Percentiles rank a stretch among this genome's conserved stretches.
Conservation (phyloP, 202 grass and related monocot genomes). For the Eragrostis tef region DNA sequence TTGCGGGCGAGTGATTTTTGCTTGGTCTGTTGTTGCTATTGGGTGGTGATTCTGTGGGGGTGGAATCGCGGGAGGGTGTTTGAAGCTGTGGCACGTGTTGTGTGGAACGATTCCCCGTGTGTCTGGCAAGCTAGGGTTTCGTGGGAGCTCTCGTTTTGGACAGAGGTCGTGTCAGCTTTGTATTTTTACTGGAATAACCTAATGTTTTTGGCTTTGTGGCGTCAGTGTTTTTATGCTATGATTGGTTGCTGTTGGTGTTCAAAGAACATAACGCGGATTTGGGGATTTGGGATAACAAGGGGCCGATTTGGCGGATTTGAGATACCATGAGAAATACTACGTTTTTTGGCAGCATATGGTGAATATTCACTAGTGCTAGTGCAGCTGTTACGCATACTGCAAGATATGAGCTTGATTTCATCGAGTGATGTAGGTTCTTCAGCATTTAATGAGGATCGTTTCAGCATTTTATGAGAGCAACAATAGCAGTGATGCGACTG, state of each 20-base stretch:
- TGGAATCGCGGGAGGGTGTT: conserved; percentile 7
- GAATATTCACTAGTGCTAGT: conserved; percentile 20
- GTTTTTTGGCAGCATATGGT: not conserved
- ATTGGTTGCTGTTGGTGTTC: not conserved
- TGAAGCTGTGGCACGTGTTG: conserved; percentile 8
- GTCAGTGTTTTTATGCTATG: not conserved
- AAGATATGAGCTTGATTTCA: conserved; percentile 20
- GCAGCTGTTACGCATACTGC: conserved; percentile 11
- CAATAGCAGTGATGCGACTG: not conserved
- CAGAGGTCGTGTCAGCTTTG: not conserved
- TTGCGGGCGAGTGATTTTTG: not conserved
- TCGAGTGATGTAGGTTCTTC: not conserved
- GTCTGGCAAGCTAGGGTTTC: conserved; percentile 58
- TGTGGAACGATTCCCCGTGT: not conserved
- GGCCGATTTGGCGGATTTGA: conserved; percentile 17
- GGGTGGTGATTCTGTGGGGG: not conserved
- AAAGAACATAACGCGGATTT: conserved; percentile 3
- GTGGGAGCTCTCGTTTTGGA: not conserved
- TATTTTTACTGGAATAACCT: not conserved
- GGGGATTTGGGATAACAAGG: conserved; percentile 12
- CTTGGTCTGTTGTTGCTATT: not conserved
- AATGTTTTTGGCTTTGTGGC: conserved; percentile 15
- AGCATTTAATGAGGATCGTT: not conserved
- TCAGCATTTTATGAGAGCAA: not conserved
- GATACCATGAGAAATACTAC: conserved; percentile 10